Evolutionary conservation across 441 rosid species (phyloP).

Genomic region (Bocquillonia castaneifolia): DNA sequence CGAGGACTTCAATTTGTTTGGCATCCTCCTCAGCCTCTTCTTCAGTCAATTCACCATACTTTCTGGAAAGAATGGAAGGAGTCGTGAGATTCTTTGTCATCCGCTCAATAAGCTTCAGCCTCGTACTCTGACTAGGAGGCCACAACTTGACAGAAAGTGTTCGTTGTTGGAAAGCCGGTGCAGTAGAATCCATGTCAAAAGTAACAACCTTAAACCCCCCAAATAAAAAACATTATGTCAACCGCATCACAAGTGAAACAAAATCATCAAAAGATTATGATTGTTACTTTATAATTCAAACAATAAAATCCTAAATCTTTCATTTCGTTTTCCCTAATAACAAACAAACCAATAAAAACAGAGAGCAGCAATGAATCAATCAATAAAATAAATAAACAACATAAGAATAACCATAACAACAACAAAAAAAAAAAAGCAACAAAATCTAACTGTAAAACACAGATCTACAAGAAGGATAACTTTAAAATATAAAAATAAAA

Average conservation of each 20-base stretch:
- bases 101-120: constrained; percentile 70
- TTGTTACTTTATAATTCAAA: too few species aligned
- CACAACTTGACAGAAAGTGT: constrained; percentile 66
- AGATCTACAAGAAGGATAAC: background rate
- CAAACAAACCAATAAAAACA: too few species aligned
- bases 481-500: background rate
- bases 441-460: too few species aligned
- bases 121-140: constrained; percentile 81
- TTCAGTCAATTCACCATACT: constrained; percentile 62
- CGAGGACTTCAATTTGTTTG: constrained; percentile 58
- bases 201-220: too few species aligned
- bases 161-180: constrained; percentile 40
- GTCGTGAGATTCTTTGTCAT: constrained; percentile 62
- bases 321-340: too few species aligned
- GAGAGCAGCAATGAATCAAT: too few species aligned
- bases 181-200: constrained; percentile 48
- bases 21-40: constrained; percentile 80
- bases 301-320: too few species aligned
- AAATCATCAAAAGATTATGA: background rate
- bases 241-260: constrained; percentile 6
- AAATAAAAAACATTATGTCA: constrained; percentile 20
- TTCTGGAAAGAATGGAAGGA: constrained; percentile 71
- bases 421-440: too few species aligned
- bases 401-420: too few species aligned
- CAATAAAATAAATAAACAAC: too few species aligned